Evolutionary conservation across 2,329 filamentous ascomycete species (phyloP), one percentile per base, ranked within the genome.

Genomic region (Neonectria coccinea): DNA sequence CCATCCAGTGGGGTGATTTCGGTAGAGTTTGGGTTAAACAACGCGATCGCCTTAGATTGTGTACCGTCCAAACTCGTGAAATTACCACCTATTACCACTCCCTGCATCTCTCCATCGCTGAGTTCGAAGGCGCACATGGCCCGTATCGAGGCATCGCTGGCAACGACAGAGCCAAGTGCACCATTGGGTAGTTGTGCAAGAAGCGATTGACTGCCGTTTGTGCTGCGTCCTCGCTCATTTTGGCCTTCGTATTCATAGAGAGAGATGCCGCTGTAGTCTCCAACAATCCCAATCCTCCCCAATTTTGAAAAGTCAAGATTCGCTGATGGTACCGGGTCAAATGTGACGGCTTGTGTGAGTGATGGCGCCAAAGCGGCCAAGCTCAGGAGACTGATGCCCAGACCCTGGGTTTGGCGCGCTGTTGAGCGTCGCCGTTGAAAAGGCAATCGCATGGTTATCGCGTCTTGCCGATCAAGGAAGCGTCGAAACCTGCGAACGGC

Each of bases 241-340:
- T 99, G 95, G 67, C 91, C 92, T 74, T 91, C 85, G 74, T 90
- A 98, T 76, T 94, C 84, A 82, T 96, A 98, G 42, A 97, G 83
- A 12, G 96, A 97, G 73, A 98, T 92, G 59, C 94, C 93, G 74
- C 92, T 89, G 77, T 97, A 99, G 79, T 97, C 91, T 72, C 96
- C 96, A 1, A 89, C 91, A 64, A 99, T 85, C 59, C 92, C 94
- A 70, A 97, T 90, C 72, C 92, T 89, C 62, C 96, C 96, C 39
- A 99, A 83, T 62, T 89, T 83, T 29, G 86, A 87, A 64, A 97
- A 86, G 76, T 97, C 92, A 76, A 99, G 87, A 74, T 94, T 89
- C 61, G 92, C 83, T 14, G 88, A 82, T 3, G 92, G 88, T 42
- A 88, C 85, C 14, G 87, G 78, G 50, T 83, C 86, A 77, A 92